Evolutionary conservation across 202 grass and related monocot genomes (phyloP).

Genomic region (Miscanthus sacchariflorus): DNA sequence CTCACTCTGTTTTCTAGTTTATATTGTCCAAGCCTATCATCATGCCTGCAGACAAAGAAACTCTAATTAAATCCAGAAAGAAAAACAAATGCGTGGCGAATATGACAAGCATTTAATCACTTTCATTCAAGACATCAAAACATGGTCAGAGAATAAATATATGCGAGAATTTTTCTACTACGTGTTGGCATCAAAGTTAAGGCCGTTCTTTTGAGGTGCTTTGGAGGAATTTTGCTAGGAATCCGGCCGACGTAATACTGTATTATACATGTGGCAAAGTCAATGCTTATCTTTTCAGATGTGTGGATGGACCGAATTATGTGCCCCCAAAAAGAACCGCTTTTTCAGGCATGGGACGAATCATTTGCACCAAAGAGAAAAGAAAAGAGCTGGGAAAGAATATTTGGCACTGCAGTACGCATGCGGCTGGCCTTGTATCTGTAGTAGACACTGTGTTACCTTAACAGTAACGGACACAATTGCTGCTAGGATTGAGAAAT

Average conservation of each 20-base stretch:
- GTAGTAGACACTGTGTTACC: conserved; percentile 2
- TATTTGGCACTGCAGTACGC: conserved; percentile 17
- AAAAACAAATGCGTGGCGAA: background rate
- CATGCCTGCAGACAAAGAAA: background rate
- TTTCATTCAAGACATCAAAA: background rate
- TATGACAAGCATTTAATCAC: background rate
- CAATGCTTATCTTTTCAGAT: conserved; percentile 48
- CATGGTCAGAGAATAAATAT: background rate
- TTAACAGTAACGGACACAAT: conserved; percentile 20
- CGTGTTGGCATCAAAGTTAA: background rate
- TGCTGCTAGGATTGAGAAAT: conserved; percentile 15
- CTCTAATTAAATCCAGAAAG: background rate
- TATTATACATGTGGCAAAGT: conserved; percentile 4
- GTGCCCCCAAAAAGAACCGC: background rate
- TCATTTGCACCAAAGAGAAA: conserved; percentile 26
- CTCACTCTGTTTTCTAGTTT: background rate
- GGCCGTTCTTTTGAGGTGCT: conserved; percentile 19
- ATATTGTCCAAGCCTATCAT: background rate
- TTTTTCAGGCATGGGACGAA: conserved; percentile 36
- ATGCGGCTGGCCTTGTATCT: conserved; percentile 31
- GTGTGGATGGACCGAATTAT: background rate
- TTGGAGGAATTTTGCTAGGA: conserved; percentile 5
- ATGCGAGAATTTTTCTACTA: background rate
- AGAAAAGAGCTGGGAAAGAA: background rate
- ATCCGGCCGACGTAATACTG: background rate